A percentile compares a stretch with the other conserved stretches of the same genome.
Conservation (phyloP, 345 rosid genomes). For the Streptanthus diversifolius region DNA sequence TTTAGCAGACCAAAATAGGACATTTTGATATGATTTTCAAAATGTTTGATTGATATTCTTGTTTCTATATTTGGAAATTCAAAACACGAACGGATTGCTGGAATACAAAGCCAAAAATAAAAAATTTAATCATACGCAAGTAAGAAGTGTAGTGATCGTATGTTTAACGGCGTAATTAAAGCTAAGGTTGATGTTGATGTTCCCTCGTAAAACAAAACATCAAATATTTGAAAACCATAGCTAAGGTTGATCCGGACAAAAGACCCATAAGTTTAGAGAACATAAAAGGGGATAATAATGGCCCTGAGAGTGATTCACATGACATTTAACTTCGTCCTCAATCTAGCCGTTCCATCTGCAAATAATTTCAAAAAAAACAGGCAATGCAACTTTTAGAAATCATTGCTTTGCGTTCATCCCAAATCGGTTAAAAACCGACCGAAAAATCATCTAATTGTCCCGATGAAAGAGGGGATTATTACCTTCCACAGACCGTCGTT, state of each 20-base stretch:
- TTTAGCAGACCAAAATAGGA: background rate
- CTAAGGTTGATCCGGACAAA: slow-evolving; percentile 21
- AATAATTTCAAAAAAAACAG: background rate
- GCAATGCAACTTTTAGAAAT: background rate
- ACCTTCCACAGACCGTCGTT: slow-evolving; percentile 99
- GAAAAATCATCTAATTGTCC: background rate
- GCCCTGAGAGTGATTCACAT: slow-evolving; percentile 14
- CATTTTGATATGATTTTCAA: background rate
- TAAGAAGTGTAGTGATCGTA: background rate
- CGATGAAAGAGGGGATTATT: background rate
- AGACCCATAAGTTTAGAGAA: slow-evolving; percentile 26
- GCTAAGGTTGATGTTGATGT: slow-evolving; percentile 23
- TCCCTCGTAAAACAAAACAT: slow-evolving; percentile 15
- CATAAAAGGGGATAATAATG: slow-evolving; percentile 5
- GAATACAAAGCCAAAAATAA: background rate
- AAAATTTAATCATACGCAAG: background rate
- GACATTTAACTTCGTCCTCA: slow-evolving; percentile 34
- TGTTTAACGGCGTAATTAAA: background rate
- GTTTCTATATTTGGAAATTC: background rate
- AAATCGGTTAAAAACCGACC: background rate
- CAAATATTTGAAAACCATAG: slow-evolving; percentile 8
- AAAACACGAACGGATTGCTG: background rate
- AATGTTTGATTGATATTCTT: background rate
- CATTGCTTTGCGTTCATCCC: background rate
- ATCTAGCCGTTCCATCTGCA: slow-evolving; percentile 88